These are phyloP conservation scores for Schizonepeta tenuifolia DNA, from an alignment of 257 asterid genomes.

Conservation along the genomic window DNA sequence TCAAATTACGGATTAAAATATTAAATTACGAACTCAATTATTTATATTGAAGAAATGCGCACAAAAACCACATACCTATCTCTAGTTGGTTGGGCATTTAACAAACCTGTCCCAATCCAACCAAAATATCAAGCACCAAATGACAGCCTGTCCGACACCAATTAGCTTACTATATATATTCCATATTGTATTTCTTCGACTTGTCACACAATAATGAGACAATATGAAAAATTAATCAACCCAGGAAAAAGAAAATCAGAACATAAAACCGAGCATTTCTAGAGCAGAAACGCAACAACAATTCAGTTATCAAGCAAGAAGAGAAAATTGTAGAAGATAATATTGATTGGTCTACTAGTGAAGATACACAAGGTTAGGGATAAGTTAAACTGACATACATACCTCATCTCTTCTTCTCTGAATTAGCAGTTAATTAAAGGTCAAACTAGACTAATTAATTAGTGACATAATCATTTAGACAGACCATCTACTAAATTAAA, in stretches of 20 bases:
- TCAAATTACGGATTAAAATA: neutral
- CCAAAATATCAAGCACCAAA: constrained; percentile 36
- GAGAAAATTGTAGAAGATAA: constrained; percentile 28
- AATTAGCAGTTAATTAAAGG: constrained; percentile 57
- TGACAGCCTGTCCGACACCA: constrained; percentile 21
- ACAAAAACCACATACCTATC: neutral
- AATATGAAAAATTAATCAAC: neutral
- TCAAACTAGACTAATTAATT: constrained; percentile 41
- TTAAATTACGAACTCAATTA: neutral
- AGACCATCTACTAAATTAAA: constrained; percentile 21
- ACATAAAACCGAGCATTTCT: neutral
- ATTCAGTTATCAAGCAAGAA: neutral
- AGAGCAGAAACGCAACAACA: neutral
- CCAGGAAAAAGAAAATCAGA: neutral
- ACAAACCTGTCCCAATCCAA: constrained; percentile 26
- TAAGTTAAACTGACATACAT: constrained; percentile 26
- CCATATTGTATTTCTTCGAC: neutral
- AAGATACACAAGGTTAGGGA: constrained; percentile 37
- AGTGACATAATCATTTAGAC: constrained; percentile 27
- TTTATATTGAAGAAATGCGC: neutral
- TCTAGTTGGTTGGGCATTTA: constrained; percentile 42
- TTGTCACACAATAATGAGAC: constrained; percentile 26
- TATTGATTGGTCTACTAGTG: constrained; percentile 19
- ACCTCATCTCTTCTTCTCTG: constrained; percentile 52
- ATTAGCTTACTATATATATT: neutral